phyloP scores from a whole-genome alignment of 2,329 filamentous ascomycete genomes.

The Gyromitra esculenta region DNA sequence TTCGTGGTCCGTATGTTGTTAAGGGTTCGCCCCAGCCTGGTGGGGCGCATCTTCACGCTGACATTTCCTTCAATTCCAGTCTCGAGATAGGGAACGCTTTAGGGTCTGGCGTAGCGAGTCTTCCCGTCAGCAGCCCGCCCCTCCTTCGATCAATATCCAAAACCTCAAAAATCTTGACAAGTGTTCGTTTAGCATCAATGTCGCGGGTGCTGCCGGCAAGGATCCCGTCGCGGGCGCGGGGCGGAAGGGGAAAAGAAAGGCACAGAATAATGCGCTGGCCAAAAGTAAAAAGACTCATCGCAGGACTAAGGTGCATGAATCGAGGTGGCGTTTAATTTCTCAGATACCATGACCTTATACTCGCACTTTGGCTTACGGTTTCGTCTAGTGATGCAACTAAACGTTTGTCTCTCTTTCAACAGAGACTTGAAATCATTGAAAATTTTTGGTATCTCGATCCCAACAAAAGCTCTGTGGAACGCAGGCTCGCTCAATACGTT shows the following conservation, averaged over 20 bases:
- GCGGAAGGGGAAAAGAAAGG: slow-evolving; percentile 6
- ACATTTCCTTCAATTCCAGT: slow-evolving; percentile 16
- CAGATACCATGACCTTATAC: background rate
- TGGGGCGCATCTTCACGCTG: background rate
- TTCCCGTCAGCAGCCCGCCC: background rate
- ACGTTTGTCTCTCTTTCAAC: slow-evolving; percentile 19
- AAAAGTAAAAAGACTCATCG: background rate
- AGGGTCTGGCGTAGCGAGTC: slow-evolving; percentile 11
- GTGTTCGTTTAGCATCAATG: slow-evolving; percentile 18
- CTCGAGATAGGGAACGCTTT: slow-evolving; percentile 15
- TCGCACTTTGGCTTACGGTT: background rate
- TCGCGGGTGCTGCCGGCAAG: slow-evolving; percentile 1
- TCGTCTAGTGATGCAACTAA: slow-evolving; percentile 19
- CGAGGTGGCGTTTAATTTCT: background rate
- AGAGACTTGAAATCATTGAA: slow-evolving; percentile 19
- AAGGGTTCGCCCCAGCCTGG: slow-evolving; percentile 28
- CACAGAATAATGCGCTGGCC: background rate
- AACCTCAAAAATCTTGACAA: slow-evolving; percentile 5
- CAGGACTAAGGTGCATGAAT: slow-evolving; percentile 4
- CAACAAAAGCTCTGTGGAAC: slow-evolving; percentile 8
- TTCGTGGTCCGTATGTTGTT: slow-evolving; percentile 18
- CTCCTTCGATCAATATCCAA: slow-evolving; percentile 11
- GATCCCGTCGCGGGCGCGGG: background rate
- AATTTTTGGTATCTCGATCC: slow-evolving; percentile 20
- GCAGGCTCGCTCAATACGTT: slow-evolving; percentile 34